Evolutionary conservation across 2,329 filamentous ascomycete species (phyloP).

Genomic region (Fusarium tricinctum): DNA sequence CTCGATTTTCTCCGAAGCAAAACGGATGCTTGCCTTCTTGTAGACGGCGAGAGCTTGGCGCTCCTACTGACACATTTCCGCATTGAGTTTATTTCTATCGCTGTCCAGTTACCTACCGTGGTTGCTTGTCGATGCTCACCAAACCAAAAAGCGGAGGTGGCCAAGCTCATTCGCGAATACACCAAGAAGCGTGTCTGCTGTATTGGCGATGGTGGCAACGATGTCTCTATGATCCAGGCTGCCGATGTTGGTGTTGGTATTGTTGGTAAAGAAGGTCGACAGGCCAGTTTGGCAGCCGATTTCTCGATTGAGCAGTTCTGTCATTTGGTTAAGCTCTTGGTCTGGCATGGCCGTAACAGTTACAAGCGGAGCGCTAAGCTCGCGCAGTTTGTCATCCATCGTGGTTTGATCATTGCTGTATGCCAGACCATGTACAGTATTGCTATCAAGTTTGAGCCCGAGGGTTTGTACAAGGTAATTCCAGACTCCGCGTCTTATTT

Average conservation of each 20-base stretch:
- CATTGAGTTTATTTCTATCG: slow-evolving; percentile 86
- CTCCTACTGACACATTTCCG: slow-evolving; percentile 87
- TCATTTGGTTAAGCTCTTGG: slow-evolving; percentile 94
- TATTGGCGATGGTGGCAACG: slow-evolving; percentile 97
- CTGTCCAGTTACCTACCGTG: slow-evolving; percentile 89
- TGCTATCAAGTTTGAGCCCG: slow-evolving; percentile 90
- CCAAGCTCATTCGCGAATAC: slow-evolving; percentile 87
- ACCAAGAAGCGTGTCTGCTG: slow-evolving; percentile 97
- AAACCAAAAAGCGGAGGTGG: slow-evolving; percentile 95
- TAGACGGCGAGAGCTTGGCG: slow-evolving; percentile 91
- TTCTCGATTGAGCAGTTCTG: slow-evolving; percentile 97
- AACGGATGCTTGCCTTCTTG: slow-evolving; percentile 87
- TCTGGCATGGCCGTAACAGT: slow-evolving; percentile 98
- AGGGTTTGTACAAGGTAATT: slow-evolving; percentile 84
- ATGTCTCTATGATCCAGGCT: slow-evolving; percentile 99
- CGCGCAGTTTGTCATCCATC: slow-evolving; percentile 97
- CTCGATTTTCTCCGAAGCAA: slow-evolving; percentile 91
- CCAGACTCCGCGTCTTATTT: background rate
- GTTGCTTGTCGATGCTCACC: slow-evolving; percentile 97
- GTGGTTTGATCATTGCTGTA: slow-evolving; percentile 93
- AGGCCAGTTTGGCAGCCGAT: slow-evolving; percentile 94
- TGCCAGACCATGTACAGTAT: slow-evolving; percentile 99
- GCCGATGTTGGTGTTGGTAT: slow-evolving; percentile 98
- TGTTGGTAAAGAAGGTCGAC: slow-evolving; percentile 95
- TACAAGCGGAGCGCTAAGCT: slow-evolving; percentile 97